A percentile compares a stretch with the other conserved stretches of the same genome.
Evolutionary conservation across 2,329 filamentous ascomycete species (phyloP).

Genomic region (Polychaeton citri): DNA sequence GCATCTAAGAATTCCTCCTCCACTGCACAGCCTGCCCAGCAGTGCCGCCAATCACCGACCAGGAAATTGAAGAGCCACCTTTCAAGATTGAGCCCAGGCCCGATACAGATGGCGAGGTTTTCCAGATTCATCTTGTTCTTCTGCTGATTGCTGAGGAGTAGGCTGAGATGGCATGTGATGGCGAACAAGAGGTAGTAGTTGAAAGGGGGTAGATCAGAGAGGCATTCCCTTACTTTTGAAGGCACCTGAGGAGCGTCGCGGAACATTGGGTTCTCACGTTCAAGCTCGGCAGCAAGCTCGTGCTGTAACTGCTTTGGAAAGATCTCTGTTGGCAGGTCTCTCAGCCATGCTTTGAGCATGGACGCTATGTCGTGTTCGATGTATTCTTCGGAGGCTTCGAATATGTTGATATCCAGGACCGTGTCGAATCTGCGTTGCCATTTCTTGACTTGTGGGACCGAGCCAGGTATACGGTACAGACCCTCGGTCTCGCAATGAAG

Average conservation of each 20-base stretch:
- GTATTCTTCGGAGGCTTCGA: constrained; percentile 75
- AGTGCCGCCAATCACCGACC: constrained; percentile 89
- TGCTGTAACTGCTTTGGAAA: constrained; percentile 78
- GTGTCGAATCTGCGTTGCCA: constrained; percentile 75
- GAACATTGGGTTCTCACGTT: constrained; percentile 64
- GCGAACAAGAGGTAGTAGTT: constrained; percentile 97
- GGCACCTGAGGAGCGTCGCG: constrained; percentile 51
- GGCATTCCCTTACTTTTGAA: constrained; percentile 74
- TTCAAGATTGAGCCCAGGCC: constrained; percentile 93
- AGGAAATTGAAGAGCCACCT: constrained; percentile 90
- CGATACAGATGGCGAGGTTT: constrained; percentile 92
- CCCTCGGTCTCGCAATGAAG: constrained; percentile 92
- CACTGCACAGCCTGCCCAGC: constrained; percentile 91
- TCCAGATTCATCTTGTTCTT: constrained; percentile 98
- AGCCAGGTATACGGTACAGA: constrained; percentile 82
- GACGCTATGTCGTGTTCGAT: constrained; percentile 95
- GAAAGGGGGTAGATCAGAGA: constrained; percentile 88
- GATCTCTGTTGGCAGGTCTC: constrained; percentile 85
- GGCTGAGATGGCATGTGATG: constrained; percentile 88
- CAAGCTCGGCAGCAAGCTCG: constrained; percentile 65
- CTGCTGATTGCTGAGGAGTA: constrained; percentile 79
- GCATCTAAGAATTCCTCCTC: constrained; percentile 67
- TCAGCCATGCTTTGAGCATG: constrained; percentile 91
- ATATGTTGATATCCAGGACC: constrained; percentile 83
- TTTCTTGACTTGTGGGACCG: constrained; percentile 78